phyloP scores from a whole-genome alignment of 2,329 filamentous ascomycete genomes.

The Colletotrichum cordylinicola region DNA sequence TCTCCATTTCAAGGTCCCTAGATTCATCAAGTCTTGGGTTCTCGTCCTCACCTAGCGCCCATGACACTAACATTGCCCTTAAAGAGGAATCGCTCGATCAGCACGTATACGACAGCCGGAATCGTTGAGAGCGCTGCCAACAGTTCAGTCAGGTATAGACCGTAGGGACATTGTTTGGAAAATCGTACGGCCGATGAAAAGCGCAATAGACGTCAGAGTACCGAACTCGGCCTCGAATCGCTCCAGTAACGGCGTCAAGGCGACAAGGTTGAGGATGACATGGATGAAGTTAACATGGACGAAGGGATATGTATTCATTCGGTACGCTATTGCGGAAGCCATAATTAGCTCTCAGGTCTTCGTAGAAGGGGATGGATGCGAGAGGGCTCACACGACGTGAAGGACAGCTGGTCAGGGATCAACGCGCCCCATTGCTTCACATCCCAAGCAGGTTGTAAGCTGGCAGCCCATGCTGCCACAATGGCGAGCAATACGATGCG shows the following conservation, averaged over 20 bases:
- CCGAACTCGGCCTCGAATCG: slow-evolving; percentile 93
- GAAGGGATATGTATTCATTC: slow-evolving; percentile 90
- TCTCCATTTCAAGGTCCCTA: background rate
- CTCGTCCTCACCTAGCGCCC: slow-evolving; percentile 74
- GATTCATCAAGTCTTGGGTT: background rate
- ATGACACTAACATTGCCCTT: slow-evolving; percentile 75
- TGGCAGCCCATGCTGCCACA: slow-evolving; percentile 62
- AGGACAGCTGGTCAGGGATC: slow-evolving; percentile 75
- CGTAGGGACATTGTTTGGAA: background rate
- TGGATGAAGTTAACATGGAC: slow-evolving; percentile 86
- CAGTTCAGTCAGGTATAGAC: slow-evolving; percentile 22
- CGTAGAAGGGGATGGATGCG: background rate
- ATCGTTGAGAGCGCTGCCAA: slow-evolving; percentile 76
- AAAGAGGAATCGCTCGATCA: slow-evolving; percentile 78
- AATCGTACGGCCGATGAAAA: slow-evolving; percentile 91
- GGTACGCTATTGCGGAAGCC: slow-evolving; percentile 71
- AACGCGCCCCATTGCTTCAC: slow-evolving; percentile 79
- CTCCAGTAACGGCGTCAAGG: slow-evolving; percentile 86
- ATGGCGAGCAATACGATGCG: slow-evolving; percentile 71
- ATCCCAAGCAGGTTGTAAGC: slow-evolving; percentile 74
- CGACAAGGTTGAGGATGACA: slow-evolving; percentile 77
- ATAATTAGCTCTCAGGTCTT: background rate
- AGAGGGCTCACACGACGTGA: slow-evolving; percentile 73
- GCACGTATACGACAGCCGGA: slow-evolving; percentile 80
- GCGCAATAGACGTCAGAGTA: slow-evolving; percentile 82